These are phyloP conservation scores for Lodderomyces elongisporus DNA, from an alignment of 1,139 yeast genomes.

Conservation along the genomic window DNA sequence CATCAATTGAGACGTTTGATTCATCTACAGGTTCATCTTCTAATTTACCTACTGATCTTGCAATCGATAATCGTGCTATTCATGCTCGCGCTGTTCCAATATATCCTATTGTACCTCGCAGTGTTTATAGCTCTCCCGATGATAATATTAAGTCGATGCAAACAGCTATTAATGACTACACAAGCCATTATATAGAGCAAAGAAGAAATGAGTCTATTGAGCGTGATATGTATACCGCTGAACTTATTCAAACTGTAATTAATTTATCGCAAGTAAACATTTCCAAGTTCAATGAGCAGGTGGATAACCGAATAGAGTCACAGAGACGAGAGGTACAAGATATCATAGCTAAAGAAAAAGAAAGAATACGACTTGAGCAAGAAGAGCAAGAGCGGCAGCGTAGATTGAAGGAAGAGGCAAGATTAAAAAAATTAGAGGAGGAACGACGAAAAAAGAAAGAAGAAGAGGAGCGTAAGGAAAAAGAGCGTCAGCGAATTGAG, in stretches of 20 bases:
- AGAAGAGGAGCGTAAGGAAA: conserved; percentile 14
- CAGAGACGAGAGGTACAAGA: conserved; percentile 18
- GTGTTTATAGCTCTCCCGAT: not conserved
- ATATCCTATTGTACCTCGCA: conserved; percentile 3
- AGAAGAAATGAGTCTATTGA: not conserved
- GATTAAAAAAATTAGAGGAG: conserved; percentile 9
- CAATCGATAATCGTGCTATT: not conserved
- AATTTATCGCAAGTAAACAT: conserved; percentile 5
- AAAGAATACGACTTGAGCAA: conserved; percentile 14
- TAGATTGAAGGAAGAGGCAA: conserved; percentile 8
- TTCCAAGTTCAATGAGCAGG: conserved; percentile 4
- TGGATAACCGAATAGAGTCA: conserved; percentile 8
- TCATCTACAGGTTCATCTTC: too few species aligned
- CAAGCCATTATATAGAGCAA: conserved; percentile 2
- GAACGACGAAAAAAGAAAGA: conserved; percentile 9
- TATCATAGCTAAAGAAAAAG: conserved; percentile 16
- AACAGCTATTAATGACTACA: conserved; percentile 7
- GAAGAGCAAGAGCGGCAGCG: conserved; percentile 8
- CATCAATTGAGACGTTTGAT: too few species aligned
- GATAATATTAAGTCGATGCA: conserved; percentile 7
- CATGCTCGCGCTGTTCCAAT: not conserved
- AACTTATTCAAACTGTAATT: not conserved
- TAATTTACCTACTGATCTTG: too few species aligned
- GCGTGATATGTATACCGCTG: not conserved
- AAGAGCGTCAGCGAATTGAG: conserved; percentile 13